Percentiles rank a stretch among this genome's conserved stretches.
phyloP scores from a whole-genome alignment of 257 asterid genomes.

The Lycium barbarum region DNA sequence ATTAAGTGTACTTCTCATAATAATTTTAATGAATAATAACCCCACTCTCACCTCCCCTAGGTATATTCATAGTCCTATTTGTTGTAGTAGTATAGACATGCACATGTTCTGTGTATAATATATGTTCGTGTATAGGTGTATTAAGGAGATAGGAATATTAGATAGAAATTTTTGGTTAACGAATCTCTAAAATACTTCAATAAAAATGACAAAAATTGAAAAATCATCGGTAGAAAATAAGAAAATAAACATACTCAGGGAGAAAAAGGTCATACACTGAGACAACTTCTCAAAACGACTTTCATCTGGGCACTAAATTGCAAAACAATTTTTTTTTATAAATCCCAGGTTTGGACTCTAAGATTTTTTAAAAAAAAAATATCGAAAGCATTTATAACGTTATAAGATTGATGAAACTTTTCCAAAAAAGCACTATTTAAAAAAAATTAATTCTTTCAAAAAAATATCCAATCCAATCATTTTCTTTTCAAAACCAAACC shows the following conservation, averaged over 20 bases:
- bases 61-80: constrained; percentile 11
- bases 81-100: not conserved
- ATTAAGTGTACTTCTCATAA: constrained; percentile 18
- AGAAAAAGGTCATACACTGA: not conserved
- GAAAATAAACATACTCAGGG: not conserved
- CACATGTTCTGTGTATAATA: not conserved
- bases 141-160: not conserved
- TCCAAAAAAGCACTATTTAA: not conserved
- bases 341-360: not conserved
- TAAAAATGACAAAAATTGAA: not conserved
- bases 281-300: not conserved
- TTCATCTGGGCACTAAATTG: not conserved
- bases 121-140: not conserved
- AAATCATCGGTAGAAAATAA: not conserved
- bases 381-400: not conserved
- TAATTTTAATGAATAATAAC: not conserved
- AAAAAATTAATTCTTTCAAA: not conserved
- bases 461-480: not conserved
- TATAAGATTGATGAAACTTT: not conserved
- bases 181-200: not conserved
- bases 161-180: not conserved
- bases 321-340: not conserved
- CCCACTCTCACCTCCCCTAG: not conserved
- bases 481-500: not conserved
- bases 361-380: not conserved